phyloP scores from a whole-genome alignment of 352 stramenopile genomes.

The Globisporangium echinulatum region DNA sequence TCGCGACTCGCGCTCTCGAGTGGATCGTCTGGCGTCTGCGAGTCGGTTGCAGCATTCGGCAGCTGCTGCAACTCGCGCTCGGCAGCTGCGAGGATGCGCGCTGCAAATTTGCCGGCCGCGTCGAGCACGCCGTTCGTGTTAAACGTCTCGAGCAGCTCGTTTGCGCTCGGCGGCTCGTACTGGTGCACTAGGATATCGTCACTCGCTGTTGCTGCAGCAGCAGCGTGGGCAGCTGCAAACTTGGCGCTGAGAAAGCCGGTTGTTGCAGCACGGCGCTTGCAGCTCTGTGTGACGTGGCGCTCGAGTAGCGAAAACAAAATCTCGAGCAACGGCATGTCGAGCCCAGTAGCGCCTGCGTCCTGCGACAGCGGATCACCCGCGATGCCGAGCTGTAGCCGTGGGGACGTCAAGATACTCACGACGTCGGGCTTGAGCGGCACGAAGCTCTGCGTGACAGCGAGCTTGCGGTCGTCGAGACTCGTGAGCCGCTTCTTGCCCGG shows the following conservation, averaged over 20 bases:
- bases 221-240: not conserved
- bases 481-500: conserved; percentile 13
- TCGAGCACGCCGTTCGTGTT: conserved; percentile 9
- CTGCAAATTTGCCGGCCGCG: conserved; percentile 10
- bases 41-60: too few species aligned
- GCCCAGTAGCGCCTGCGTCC: not conserved
- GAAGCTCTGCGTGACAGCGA: conserved; percentile 23
- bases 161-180: not conserved
- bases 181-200: conserved; percentile 13
- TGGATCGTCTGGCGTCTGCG: not conserved
- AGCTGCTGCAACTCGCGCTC: conserved; percentile 3
- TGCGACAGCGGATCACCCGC: conserved; percentile 7
- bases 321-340: conserved; percentile 13
- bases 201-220: not conserved
- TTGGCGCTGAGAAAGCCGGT: conserved; percentile 6
- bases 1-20: conserved; percentile 1
- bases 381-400: conserved; percentile 7
- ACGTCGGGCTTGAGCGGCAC: conserved; percentile 23
- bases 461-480: conserved; percentile 14
- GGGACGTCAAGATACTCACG: conserved; percentile 27
- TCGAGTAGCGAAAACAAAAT: conserved; percentile 15
- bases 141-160: conserved; percentile 7
- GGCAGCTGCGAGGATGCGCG: conserved; percentile 5
- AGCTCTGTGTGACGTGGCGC: conserved; percentile 12
- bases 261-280: conserved; percentile 11